phyloP scores from a whole-genome alignment of 2,329 filamentous ascomycete species.

The Trichoderma sp. region DNA sequence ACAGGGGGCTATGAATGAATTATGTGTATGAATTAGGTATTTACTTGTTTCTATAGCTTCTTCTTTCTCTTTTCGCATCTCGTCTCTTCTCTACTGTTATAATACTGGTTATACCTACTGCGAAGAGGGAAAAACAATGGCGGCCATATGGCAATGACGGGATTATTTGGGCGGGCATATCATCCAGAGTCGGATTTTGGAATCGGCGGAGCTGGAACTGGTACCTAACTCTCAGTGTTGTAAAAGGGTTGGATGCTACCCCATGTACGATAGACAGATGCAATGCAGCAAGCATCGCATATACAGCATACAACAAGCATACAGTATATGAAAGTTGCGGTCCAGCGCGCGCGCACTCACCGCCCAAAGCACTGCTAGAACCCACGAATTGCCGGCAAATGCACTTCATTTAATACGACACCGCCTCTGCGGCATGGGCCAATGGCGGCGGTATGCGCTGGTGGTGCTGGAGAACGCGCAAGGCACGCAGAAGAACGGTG shows the following conservation, averaged over 20 bases:
- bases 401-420: constrained; percentile 19
- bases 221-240: neutral
- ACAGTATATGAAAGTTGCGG: neutral
- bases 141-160: neutral
- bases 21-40: neutral
- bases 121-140: neutral
- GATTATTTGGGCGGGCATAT: neutral
- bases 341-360: constrained; percentile 4
- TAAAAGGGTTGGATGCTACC: neutral
- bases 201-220: neutral
- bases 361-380: constrained; percentile 1
- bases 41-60: neutral
- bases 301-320: neutral
- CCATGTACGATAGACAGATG: constrained; percentile 22
- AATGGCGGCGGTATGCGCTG: constrained; percentile 19
- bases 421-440: constrained; percentile 21
- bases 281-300: constrained; percentile 12
- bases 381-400: constrained; percentile 25
- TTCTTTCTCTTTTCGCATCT: neutral
- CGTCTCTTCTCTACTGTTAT: neutral
- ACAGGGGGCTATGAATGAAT: neutral
- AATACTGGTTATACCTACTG: neutral
- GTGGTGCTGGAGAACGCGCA: neutral
- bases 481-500: constrained; percentile 21
- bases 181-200: constrained; percentile 8